Base-by-base conservation (phyloP, 345 rosid species). In the Acer campestre region DNA sequence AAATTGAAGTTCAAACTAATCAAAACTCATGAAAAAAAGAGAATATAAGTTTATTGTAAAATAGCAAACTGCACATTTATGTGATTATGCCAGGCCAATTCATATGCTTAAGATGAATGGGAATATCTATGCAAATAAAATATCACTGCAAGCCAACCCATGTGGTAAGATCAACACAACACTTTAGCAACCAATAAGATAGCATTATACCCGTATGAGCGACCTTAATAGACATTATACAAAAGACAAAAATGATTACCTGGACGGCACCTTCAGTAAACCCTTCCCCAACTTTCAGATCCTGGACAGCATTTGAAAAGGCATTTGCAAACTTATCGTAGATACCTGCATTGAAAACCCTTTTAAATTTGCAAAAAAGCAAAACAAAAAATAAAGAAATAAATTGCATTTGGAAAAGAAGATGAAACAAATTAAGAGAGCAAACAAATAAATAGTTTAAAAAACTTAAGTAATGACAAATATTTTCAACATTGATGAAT, bases 271-370 rank as follows among this genome's bases (percentile, higher is more conserved):
- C 97, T 73, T 90, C 96, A 70, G 83, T 83, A 83, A 94, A 97
- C 75, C 98, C 98, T 85, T 94, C 87, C n/a, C 99, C 99, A 77
- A 97, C 98, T 85, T 92, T 89, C 82, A 97, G 79, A 77, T 85
- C 86, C 86, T 87, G 91, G 76, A 97, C 98, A 23, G 98, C 94
- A 79, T 88, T 90, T n/a, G 90, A 88, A 83, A 96, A 91, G 68
- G 97, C 95, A 79, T 82, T 86, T 0, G 89, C 92, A 83, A 96
- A 96, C 84, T 91, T 91, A 62, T 92, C 99, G 84, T 94, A 96
- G 76, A 96, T 96, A 76, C 98, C 98, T 96, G 88, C 72, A 81
- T 55, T 56, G 31, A 68, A 78, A 59, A 18, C 38, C 53, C n/a
- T 38, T 38, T 10, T 65, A 64, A 58, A 29, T 61, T 75, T 38